A percentile compares a stretch with the other conserved stretches of the same genome.
Conservation (phyloP, 257 asterid species). For the Lycium barbarum region DNA sequence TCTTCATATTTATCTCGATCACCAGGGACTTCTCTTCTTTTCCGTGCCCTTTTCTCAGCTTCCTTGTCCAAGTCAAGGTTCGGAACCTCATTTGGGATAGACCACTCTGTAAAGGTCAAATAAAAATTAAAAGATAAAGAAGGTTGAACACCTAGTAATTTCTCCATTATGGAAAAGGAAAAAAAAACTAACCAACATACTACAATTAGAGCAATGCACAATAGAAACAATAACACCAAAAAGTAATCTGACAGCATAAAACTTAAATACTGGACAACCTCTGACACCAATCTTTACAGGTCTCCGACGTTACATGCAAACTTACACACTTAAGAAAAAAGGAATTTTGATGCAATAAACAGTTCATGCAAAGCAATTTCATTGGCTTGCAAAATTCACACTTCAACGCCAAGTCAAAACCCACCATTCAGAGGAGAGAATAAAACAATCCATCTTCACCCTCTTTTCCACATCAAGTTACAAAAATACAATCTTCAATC, state of each 20-base stretch:
- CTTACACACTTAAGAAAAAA: not conserved
- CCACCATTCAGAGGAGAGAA: not conserved
- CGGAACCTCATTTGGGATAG: slow-evolving; percentile 52
- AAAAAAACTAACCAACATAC: slow-evolving; percentile 2
- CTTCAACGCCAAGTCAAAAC: slow-evolving; percentile 7
- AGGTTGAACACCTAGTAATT: not conserved
- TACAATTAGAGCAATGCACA: not conserved
- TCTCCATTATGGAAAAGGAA: not conserved
- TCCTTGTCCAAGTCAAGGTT: slow-evolving; percentile 71
- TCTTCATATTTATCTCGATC: slow-evolving; percentile 70
- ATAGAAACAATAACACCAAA: not conserved
- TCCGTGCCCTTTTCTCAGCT: slow-evolving; percentile 61
- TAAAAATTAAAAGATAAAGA: slow-evolving; percentile 28
- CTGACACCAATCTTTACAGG: not conserved
- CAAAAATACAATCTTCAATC: not conserved
- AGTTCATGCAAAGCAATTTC: not conserved
- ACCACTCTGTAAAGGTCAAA: slow-evolving; percentile 51
- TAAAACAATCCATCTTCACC: slow-evolving; percentile 11
- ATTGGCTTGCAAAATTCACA: slow-evolving; percentile 2
- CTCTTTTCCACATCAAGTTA: not conserved
- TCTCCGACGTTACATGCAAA: not conserved
- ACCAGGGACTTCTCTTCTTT: slow-evolving; percentile 65
- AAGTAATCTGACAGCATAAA: not conserved
- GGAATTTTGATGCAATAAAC: not conserved
- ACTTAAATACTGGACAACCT: not conserved